These are phyloP conservation scores for Hypoxylon rickii DNA, from an alignment of 495 filamentous ascomycete genomes.

Conservation along the genomic window DNA sequence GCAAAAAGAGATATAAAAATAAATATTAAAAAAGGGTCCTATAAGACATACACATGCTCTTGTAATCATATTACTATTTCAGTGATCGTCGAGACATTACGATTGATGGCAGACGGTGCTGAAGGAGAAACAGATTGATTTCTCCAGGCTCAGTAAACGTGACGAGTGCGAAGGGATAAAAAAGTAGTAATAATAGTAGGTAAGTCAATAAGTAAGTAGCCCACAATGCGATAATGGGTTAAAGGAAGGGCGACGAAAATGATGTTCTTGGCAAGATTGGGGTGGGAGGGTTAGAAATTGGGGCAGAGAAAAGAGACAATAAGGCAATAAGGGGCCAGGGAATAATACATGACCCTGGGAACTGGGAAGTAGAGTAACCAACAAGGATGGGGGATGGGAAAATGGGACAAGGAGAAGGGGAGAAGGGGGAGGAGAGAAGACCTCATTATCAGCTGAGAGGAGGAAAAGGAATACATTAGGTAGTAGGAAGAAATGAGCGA, in stretches of 20 bases:
- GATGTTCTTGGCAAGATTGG: slow-evolving; percentile 45
- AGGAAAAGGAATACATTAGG: not conserved
- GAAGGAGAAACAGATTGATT: slow-evolving; percentile 19
- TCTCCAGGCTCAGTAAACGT: slow-evolving; percentile 20
- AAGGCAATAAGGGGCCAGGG: slow-evolving; percentile 22
- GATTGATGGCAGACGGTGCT: slow-evolving; percentile 21
- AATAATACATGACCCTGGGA: too few relatives aligned
- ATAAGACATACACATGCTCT: slow-evolving; percentile 45
- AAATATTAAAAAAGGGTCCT: slow-evolving; percentile 6
- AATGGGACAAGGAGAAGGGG: not conserved
- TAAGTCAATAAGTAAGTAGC: not conserved
- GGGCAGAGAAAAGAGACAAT: slow-evolving; percentile 33
- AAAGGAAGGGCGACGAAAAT: slow-evolving; percentile 33
- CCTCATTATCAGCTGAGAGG: slow-evolving; percentile 28
- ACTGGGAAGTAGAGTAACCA: too few relatives aligned
- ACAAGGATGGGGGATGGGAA: slow-evolving; percentile 9
- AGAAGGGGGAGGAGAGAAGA: slow-evolving; percentile 1
- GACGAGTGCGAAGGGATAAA: slow-evolving; percentile 17
- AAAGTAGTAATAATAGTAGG: slow-evolving; percentile 4
- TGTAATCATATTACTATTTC: slow-evolving; percentile 39
- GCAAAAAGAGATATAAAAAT: not conserved
- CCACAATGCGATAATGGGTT: not conserved
- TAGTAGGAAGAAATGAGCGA: not conserved
- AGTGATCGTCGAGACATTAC: slow-evolving; percentile 38
- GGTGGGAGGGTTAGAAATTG: slow-evolving; percentile 20